Percentiles rank a stretch among this genome's conserved stretches.
phyloP scores from a whole-genome alignment of 129 eudicot genomes.

The Heracleum sosnowskyi region DNA sequence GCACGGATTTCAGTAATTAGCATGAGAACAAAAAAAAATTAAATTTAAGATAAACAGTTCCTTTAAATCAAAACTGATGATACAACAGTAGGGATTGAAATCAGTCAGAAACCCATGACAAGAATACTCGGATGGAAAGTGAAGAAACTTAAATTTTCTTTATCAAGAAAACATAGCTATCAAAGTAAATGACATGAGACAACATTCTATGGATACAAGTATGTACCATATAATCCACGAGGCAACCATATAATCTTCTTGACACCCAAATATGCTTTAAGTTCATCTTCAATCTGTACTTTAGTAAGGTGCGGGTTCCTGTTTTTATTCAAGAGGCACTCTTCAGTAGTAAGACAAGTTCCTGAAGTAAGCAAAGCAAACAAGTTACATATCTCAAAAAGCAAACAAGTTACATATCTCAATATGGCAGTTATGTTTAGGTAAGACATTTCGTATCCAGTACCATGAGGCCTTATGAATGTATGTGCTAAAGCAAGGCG shows the following conservation, averaged over 20 bases:
- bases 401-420: too few relatives aligned
- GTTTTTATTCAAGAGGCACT: slow-evolving; percentile 85
- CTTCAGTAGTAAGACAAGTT: slow-evolving; percentile 95
- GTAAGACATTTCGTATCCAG: background rate
- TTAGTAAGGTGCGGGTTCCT: slow-evolving; percentile 79
- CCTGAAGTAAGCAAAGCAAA: slow-evolving; percentile 37
- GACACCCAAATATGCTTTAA: slow-evolving; percentile 77
- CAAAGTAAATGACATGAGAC: background rate
- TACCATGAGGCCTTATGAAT: background rate
- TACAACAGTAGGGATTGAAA: background rate
- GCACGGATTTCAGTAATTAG: background rate
- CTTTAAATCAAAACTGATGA: slow-evolving; percentile 1
- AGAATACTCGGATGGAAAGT: background rate
- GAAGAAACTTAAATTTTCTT: background rate
- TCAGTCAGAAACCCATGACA: background rate
- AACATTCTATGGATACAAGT: background rate
- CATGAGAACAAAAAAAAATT: background rate
- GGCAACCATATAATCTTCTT: slow-evolving; percentile 87
- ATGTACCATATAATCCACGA: slow-evolving; percentile 69
- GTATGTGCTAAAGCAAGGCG: background rate
- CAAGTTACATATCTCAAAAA: background rate
- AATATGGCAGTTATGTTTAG: background rate
- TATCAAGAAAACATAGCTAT: background rate
- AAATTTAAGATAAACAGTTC: background rate
- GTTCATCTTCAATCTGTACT: slow-evolving; percentile 72